Evolutionary conservation across 1,284 basidiomycete genomes (phyloP).

Genomic region (Heterobasidion parviporum): DNA sequence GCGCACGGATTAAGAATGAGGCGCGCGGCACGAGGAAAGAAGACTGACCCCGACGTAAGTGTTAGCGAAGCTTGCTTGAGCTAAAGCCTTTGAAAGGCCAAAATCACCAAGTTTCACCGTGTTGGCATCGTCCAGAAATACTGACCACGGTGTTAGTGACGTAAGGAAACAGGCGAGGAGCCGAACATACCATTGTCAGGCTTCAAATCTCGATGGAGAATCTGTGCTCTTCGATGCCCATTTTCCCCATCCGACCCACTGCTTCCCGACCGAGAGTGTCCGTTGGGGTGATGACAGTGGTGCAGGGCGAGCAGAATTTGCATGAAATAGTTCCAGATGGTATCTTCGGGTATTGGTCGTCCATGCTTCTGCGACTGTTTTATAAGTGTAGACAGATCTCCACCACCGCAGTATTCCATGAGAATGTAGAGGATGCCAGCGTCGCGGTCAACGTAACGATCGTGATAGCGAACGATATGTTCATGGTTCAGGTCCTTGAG

Average conservation of each 20-base stretch:
- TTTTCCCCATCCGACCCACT: conserved; percentile 31
- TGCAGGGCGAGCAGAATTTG: conserved; percentile 89
- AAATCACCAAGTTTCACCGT: conserved; percentile 94
- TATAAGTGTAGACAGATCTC: conserved; percentile 85
- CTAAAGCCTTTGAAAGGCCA: conserved; percentile 88
- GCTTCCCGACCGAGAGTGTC: conserved; percentile 37
- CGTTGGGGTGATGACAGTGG: conserved; percentile 82
- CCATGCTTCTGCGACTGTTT: conserved; percentile 65
- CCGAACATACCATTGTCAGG: conserved; percentile 84
- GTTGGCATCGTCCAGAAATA: conserved; percentile 76
- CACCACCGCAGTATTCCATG: conserved; percentile 96
- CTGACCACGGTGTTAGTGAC: conserved; percentile 27
- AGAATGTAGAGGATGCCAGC: conserved; percentile 89
- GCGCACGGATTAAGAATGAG: neutral
- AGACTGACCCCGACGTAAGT: conserved; percentile 89
- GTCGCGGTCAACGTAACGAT: conserved; percentile 85
- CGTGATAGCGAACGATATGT: conserved; percentile 92
- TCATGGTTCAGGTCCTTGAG: conserved; percentile 91
- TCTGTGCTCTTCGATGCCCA: conserved; percentile 57
- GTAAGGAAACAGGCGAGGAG: neutral
- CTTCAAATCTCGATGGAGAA: conserved; percentile 92
- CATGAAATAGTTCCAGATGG: conserved; percentile 91
- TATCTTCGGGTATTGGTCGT: conserved; percentile 79
- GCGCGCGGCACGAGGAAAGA: neutral
- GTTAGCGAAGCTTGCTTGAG: conserved; percentile 81